These are phyloP conservation scores for Ceratobasidium sp. DNA, from an alignment of 1,284 basidiomycete species.

Conservation along the genomic window DNA sequence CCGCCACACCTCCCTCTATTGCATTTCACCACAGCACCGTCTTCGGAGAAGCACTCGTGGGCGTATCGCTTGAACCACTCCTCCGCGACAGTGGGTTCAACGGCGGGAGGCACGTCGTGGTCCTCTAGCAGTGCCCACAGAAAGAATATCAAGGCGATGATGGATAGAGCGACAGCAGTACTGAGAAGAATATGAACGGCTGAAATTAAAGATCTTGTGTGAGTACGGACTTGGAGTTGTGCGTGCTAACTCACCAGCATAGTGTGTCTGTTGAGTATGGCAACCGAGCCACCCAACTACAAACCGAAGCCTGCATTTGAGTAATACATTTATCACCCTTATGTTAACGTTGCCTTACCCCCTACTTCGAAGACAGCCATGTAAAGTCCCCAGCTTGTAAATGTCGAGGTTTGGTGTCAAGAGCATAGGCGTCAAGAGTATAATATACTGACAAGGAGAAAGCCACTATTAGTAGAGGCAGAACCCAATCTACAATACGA, in stretches of 20 bases:
- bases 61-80: slow-evolving; percentile 51
- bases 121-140: slow-evolving; percentile 58
- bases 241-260: slow-evolving; percentile 56
- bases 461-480: slow-evolving; percentile 6
- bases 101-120: slow-evolving; percentile 55
- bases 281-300: slow-evolving; percentile 61
- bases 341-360: slow-evolving; percentile 53
- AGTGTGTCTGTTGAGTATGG: slow-evolving; percentile 52
- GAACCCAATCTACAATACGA: slow-evolving; percentile 17
- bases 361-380: slow-evolving; percentile 59
- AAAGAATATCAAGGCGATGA: slow-evolving; percentile 58
- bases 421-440: neutral
- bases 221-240: slow-evolving; percentile 11
- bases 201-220: slow-evolving; percentile 47
- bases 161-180: slow-evolving; percentile 54
- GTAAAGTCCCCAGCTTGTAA: slow-evolving; percentile 52
- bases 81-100: slow-evolving; percentile 56
- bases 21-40: slow-evolving; percentile 60
- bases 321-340: slow-evolving; percentile 3
- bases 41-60: slow-evolving; percentile 60
- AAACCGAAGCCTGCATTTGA: neutral
- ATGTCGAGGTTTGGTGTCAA: neutral
- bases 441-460: slow-evolving; percentile 15
- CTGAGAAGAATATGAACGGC: slow-evolving; percentile 57
- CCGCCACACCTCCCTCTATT: slow-evolving; percentile 59